Evolutionary conservation across 2,329 filamentous ascomycete species (phyloP).

Genomic region (Xylaria sp.): DNA sequence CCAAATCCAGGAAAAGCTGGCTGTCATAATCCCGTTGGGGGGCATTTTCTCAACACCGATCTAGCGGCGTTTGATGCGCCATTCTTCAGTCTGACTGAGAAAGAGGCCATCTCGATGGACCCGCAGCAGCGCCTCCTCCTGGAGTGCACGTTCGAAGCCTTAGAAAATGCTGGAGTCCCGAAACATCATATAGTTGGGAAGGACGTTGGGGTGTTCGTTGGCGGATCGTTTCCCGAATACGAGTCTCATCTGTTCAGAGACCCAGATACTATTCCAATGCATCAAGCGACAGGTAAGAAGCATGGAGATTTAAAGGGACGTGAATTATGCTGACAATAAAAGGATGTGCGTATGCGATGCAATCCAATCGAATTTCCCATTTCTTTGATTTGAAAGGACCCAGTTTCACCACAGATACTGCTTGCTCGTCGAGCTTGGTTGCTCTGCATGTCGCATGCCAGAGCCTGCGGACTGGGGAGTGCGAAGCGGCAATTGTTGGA

Average conservation of each 20-base stretch:
- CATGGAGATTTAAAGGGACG: background rate
- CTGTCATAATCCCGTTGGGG: conserved; percentile 51
- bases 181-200: conserved; percentile 60
- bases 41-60: conserved; percentile 58
- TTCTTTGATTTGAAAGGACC: conserved; percentile 66
- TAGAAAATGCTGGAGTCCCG: conserved; percentile 64
- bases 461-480: conserved; percentile 60
- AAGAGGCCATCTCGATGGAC: conserved; percentile 63
- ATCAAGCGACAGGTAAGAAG: conserved; percentile 61
- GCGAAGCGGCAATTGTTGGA: conserved; percentile 59
- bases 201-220: conserved; percentile 63
- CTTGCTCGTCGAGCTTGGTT: conserved; percentile 63
- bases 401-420: conserved; percentile 64
- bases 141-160: conserved; percentile 65
- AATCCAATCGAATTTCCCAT: conserved; percentile 66
- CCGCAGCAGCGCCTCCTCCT: conserved; percentile 65
- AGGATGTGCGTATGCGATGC: conserved; percentile 62
- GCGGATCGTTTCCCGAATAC: conserved; percentile 61
- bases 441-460: conserved; percentile 63
- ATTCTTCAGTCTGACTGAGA: conserved; percentile 64
- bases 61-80: conserved; percentile 62
- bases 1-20: conserved; percentile 53
- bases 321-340: conserved; percentile 35
- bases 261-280: conserved; percentile 61
- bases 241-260: conserved; percentile 59